These are phyloP conservation scores for Wickerhamiella kurtzmanii DNA, from an alignment of 805 yeast species.

Conservation along the genomic window DNA sequence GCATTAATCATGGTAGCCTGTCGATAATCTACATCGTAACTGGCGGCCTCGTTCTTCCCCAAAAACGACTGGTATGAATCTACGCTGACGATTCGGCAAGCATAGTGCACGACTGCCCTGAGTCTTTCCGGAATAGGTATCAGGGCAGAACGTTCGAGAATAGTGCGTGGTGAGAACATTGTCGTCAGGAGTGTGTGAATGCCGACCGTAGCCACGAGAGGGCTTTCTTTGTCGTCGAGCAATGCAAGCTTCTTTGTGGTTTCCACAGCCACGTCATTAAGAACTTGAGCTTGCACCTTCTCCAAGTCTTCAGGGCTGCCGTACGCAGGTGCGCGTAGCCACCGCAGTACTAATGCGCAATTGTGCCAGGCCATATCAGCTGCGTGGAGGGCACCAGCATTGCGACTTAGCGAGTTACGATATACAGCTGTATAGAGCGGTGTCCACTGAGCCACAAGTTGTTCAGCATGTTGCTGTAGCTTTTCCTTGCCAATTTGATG, in stretches of 20 bases:
- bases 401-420: neutral
- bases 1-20: neutral
- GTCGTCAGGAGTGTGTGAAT: neutral
- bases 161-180: neutral
- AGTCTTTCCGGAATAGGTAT: neutral
- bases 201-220: neutral
- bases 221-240: neutral
- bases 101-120: neutral
- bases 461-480: neutral
- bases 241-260: neutral
- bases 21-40: neutral
- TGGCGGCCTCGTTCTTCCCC: neutral
- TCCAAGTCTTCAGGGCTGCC: neutral
- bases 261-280: neutral
- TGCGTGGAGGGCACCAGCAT: neutral
- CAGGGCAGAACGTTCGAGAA: neutral
- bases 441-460: neutral
- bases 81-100: neutral
- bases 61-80: neutral
- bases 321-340: neutral
- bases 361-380: conserved; percentile 16
- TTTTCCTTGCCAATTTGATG: neutral
- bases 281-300: neutral
- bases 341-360: conserved; percentile 2
- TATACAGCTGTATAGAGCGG: neutral